Base-by-base conservation (phyloP, 2,329 filamentous ascomycete species). In the Pseudonectria foliicola region DNA sequence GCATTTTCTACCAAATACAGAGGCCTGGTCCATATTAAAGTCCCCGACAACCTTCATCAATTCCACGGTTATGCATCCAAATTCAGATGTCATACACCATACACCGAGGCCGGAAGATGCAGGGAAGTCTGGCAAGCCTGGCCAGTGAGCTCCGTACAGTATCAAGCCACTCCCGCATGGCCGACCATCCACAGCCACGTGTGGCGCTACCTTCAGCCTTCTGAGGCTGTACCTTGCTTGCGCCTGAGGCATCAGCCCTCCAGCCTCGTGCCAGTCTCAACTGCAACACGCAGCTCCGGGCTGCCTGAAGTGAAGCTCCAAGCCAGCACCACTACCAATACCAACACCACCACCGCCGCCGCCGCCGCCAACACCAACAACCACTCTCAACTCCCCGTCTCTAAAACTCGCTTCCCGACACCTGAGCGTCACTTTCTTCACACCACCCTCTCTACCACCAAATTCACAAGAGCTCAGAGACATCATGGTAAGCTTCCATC, bases 261-360 rank as follows among this genome's bases (percentile, higher is more conserved):
- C 47, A 54, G 53, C 53, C 50, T 55, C 44, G 50, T 41, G 35
- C 27, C 35, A 24, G 31, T 35, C 40, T 34, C 38, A 46, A 42
- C 37, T 43, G 52, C 49, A 53, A 53, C 52, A 60, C 62, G 61
- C 61, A 65, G 61, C 62, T 64, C 57, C 58, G 55, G 61, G 62
- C 57, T 65, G 62, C 62, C 62, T 65, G 61, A 57, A 43, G 38
- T 42, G 46, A 53, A 59, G 55, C 56, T 59, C 53, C 55, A 56
- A 49, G 39, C 26, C 34, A 32, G 35, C 21, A 35, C 45, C 54
- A 48, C 51, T 39, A 46, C 47, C 40, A 42, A 40, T 48, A 39
- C 39, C 44, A 31, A 38, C 48, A 35, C 40, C 39, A 33, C 40
- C 48, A 34, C 42, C n/a, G n/a, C n/a, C n/a, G n/a, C n/a, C n/a